phyloP scores from a whole-genome alignment of 306 rosid species.

The Comarum palustre region DNA sequence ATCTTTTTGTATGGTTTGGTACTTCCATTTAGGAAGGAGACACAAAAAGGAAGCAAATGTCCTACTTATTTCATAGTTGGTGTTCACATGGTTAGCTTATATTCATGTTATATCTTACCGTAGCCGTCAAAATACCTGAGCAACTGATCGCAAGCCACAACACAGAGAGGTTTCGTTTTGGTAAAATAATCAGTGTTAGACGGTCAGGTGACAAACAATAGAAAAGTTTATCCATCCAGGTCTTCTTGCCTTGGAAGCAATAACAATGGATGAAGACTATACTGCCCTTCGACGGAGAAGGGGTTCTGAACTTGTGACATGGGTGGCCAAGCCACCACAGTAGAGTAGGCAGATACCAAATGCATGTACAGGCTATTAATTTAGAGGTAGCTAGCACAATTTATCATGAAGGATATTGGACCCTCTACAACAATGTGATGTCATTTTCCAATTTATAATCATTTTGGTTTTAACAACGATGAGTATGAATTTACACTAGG shows the following conservation, averaged over 20 bases:
- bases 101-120: slow-evolving; percentile 20
- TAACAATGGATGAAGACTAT: not conserved
- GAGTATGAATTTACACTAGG: not conserved
- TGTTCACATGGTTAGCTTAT: slow-evolving; percentile 14
- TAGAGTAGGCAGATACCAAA: slow-evolving; percentile 3
- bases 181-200: slow-evolving; percentile 5
- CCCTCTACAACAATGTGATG: not conserved
- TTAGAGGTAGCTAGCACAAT: slow-evolving; percentile 2
- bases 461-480: not conserved
- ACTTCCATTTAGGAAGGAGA: not conserved
- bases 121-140: slow-evolving; percentile 21
- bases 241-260: slow-evolving; percentile 42
- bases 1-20: not conserved
- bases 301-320: not conserved
- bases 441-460: slow-evolving; percentile 19
- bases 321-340: not conserved
- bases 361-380: slow-evolving; percentile 1
- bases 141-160: slow-evolving; percentile 7
- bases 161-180: slow-evolving; percentile 9
- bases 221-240: slow-evolving; percentile 8
- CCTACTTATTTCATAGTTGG: not conserved
- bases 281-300: slow-evolving; percentile 8
- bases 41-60: not conserved
- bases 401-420: not conserved
- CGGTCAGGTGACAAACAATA: slow-evolving; percentile 25